These are phyloP conservation scores for Gigaspora rosea DNA, from an alignment of 192 early-diverging fungal genomes.

Conservation along the genomic window DNA sequence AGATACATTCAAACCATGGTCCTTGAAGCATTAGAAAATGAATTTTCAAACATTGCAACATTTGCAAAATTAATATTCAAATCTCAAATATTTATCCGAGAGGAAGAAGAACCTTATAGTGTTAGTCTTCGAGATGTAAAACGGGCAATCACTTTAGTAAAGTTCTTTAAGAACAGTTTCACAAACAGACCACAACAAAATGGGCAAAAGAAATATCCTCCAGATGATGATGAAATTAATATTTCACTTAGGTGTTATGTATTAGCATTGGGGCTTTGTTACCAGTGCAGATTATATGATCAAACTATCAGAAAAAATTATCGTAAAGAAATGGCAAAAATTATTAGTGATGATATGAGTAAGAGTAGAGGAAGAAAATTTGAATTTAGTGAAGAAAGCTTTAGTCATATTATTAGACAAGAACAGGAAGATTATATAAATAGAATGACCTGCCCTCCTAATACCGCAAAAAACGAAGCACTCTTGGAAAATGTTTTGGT, in stretches of 20 bases:
- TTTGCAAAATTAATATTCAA: constrained; percentile 23
- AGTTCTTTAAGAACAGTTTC: constrained; percentile 20
- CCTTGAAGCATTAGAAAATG: not conserved
- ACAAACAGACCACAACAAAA: not conserved
- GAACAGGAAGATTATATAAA: constrained; percentile 32
- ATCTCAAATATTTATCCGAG: constrained; percentile 30
- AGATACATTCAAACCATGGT: constrained; percentile 26
- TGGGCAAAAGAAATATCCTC: not conserved
- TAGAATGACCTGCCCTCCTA: constrained; percentile 16
- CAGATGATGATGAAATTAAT: not conserved
- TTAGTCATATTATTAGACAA: constrained; percentile 9
- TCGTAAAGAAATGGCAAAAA: constrained; percentile 15
- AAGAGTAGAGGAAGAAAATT: not conserved
- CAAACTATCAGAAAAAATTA: not conserved
- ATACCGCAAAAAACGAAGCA: constrained; percentile 17
- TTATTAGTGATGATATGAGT: not conserved
- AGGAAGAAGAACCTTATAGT: constrained; percentile 24
- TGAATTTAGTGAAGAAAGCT: not conserved
- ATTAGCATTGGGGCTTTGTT: constrained; percentile 17
- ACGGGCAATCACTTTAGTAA: constrained; percentile 12
- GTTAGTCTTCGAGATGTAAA: constrained; percentile 33
- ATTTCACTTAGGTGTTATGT: not conserved
- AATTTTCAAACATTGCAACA: not conserved
- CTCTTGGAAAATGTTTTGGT: constrained; percentile 20
- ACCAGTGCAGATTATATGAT: constrained; percentile 17